A percentile compares a stretch with the other conserved stretches of the same genome.
These are phyloP conservation scores for Aspergillus bridgeri DNA, from an alignment of 495 filamentous ascomycete species.

Conservation along the genomic window DNA sequence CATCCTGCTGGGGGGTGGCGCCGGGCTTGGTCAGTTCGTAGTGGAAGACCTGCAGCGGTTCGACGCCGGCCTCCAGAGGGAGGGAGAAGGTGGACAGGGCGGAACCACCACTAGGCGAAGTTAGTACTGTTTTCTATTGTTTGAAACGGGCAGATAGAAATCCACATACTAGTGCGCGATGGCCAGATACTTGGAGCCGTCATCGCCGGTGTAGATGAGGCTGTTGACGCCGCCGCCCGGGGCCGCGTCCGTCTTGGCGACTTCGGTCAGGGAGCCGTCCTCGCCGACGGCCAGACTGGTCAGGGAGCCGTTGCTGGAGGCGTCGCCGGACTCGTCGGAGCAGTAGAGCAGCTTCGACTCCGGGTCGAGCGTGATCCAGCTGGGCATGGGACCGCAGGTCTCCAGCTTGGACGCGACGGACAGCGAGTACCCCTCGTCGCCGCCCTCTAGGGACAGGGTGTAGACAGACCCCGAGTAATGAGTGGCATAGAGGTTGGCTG, in stretches of 20 bases:
- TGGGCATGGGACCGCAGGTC: constrained; percentile 53
- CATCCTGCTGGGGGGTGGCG: constrained; percentile 56
- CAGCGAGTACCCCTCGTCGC: constrained; percentile 27
- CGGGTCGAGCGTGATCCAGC: constrained; percentile 58
- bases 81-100: constrained; percentile 37
- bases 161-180: constrained; percentile 46
- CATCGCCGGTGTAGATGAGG: constrained; percentile 30
- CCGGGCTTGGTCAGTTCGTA: constrained; percentile 51
- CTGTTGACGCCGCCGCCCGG: constrained; percentile 39
- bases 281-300: constrained; percentile 20
- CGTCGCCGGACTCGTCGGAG: constrained; percentile 48
- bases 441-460: constrained; percentile 43
- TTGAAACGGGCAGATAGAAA: neutral
- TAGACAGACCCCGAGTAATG: constrained; percentile 60
- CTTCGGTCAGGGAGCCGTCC: constrained; percentile 26
- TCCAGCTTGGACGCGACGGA: constrained; percentile 34
- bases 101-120: constrained; percentile 25
- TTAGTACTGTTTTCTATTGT: constrained; percentile 2
- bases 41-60: constrained; percentile 43
- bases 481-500: constrained; percentile 49
- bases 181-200: constrained; percentile 33
- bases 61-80: constrained; percentile 20
- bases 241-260: constrained; percentile 21
- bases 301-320: constrained; percentile 27
- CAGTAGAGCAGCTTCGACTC: constrained; percentile 53